A percentile compares a stretch with the other conserved stretches of the same genome.
These are phyloP conservation scores for Actinidia chinensis DNA, from an alignment of 179 eudicot genomes.

Conservation along the genomic window DNA sequence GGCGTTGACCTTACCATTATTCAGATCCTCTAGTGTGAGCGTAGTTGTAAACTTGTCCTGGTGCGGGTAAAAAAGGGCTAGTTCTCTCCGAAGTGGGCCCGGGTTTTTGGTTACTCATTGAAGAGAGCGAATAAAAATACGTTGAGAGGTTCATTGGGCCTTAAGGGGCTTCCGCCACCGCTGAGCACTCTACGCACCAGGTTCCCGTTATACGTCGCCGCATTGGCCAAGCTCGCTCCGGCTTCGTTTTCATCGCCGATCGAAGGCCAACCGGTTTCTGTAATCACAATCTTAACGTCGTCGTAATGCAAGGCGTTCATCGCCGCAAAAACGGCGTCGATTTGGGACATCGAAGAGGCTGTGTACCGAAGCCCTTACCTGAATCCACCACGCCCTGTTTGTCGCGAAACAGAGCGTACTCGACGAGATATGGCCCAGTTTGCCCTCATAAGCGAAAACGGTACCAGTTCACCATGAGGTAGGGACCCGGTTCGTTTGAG, in stretches of 20 bases:
- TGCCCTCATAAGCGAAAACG: constrained; percentile 74
- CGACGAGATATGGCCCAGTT: constrained; percentile 63
- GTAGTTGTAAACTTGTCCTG: constrained; percentile 66
- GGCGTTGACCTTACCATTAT: neutral
- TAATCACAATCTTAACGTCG: constrained; percentile 55
- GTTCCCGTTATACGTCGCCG: constrained; percentile 78
- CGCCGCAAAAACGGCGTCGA: constrained; percentile 80
- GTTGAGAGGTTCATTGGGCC: constrained; percentile 52
- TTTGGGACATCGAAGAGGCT: constrained; percentile 73
- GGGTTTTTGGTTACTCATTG: constrained; percentile 68
- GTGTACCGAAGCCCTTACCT: constrained; percentile 55
- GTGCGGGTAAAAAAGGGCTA: constrained; percentile 67
- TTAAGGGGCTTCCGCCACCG: constrained; percentile 70
- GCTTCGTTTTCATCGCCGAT: constrained; percentile 61
- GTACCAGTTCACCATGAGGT: constrained; percentile 73
- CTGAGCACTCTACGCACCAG: constrained; percentile 55
- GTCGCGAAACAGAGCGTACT: constrained; percentile 62
- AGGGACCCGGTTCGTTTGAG: constrained; percentile 54
- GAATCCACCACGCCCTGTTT: constrained; percentile 53
- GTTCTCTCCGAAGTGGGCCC: constrained; percentile 82
- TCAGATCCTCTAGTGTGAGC: constrained; percentile 34
- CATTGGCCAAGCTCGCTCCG: constrained; percentile 57
- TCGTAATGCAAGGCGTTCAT: constrained; percentile 38
- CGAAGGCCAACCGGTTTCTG: constrained; percentile 93
- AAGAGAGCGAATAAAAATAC: constrained; percentile 75